Evolutionary conservation across 78 protist species (phyloP), one percentile per base, ranked within the genome.

Genomic region (Dictyostelium brefeldianum): DNA sequence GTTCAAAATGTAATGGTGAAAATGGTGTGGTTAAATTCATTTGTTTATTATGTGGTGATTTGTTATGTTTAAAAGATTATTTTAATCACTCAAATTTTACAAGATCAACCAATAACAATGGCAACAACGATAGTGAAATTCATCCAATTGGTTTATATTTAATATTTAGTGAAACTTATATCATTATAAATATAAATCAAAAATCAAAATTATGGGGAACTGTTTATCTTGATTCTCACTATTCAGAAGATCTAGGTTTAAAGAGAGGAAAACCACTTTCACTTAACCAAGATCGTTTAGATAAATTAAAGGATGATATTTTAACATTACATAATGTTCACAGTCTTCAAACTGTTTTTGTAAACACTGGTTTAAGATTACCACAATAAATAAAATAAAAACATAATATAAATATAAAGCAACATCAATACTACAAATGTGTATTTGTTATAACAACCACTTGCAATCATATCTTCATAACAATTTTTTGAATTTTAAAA

Each of bases 211-310:
- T 36, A 4, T 73, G 79, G 79, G 71, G 67, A 18, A 54, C 71
- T 7, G 59, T 83, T 22, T 83, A 83, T 54, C 74, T 83, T 1
- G 91, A 83, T 54, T 81, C 74, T 22, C 91, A 83, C 41, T 80
- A 81, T 7, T 62, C 47, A 1, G 82, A 83, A 56, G 91, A 83
- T 17, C 56, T 43, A 51, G 80, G 73, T 0, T 65, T 81, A 2
- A 22, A 50, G 54, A 25, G 91, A 53, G 91, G 91, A 36, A 82
- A 82, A 36, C 89, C 89, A 17, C 18, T 82, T 6, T 17, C 48
- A 5, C 56, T 83, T 9, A 73, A 53, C 15, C 11, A 10, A 29
- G 70, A 69, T 17, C 31, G 91, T 27, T 41, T 83, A 4, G 43
- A 25, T 31, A 73, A 77, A 50, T 12, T 83, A 31, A 83, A 73